Conservation (phyloP, 192 early-diverging fungal species). For the Cetraspora pellucida region DNA sequence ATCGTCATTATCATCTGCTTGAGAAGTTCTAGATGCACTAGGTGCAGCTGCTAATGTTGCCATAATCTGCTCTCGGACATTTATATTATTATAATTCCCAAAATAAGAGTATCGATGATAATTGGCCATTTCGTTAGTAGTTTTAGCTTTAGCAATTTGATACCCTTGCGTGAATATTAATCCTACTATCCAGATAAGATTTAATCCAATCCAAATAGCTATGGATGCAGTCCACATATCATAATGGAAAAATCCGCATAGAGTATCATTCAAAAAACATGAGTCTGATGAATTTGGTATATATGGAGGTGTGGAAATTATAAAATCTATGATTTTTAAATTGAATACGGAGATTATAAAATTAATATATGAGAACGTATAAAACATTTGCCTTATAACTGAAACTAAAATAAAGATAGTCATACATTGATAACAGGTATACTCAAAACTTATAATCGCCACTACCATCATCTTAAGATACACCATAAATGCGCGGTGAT, state of each 20-base stretch:
- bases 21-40: constrained; percentile 39
- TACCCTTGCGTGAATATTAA: constrained; percentile 73
- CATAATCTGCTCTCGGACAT: constrained; percentile 50
- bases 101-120: constrained; percentile 67
- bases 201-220: constrained; percentile 73
- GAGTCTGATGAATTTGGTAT: constrained; percentile 54
- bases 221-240: constrained; percentile 74
- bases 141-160: constrained; percentile 77
- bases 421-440: constrained; percentile 70
- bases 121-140: constrained; percentile 91
- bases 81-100: constrained; percentile 35
- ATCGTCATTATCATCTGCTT: constrained; percentile 38
- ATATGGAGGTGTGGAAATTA: constrained; percentile 50
- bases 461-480: constrained; percentile 71
- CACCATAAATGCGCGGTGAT: constrained; percentile 86
- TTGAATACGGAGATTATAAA: neutral
- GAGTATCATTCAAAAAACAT: constrained; percentile 57
- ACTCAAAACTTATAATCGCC: constrained; percentile 61
- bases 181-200: constrained; percentile 82
- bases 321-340: constrained; percentile 45
- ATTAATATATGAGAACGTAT: neutral
- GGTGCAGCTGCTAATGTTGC: constrained; percentile 54
- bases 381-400: neutral
- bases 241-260: constrained; percentile 76
- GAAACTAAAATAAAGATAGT: neutral